These are phyloP conservation scores for Gorgonomyces haynaldii DNA, from an alignment of 192 early-diverging fungal species.

Conservation along the genomic window DNA sequence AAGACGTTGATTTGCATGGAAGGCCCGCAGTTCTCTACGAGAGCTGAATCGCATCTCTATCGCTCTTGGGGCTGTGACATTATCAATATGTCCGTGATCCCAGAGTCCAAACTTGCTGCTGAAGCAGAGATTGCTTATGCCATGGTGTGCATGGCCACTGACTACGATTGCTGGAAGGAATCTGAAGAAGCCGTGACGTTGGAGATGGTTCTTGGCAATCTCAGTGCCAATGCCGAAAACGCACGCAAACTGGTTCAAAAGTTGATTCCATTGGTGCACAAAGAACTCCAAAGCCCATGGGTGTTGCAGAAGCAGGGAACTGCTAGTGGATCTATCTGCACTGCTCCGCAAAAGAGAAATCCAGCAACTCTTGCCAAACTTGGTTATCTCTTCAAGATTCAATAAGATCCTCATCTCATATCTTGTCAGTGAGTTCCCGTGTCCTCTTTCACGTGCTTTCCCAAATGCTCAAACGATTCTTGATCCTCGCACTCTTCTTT, in stretches of 20 bases:
- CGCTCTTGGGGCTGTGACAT: constrained; percentile 82
- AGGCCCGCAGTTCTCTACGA: constrained; percentile 94
- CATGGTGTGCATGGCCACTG: constrained; percentile 98
- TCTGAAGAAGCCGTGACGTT: constrained; percentile 43
- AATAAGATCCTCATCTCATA: too few species aligned
- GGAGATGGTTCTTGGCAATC: constrained; percentile 80
- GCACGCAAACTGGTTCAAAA: constrained; percentile 68
- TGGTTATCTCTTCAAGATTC: too few species aligned
- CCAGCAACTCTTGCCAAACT: too few species aligned
- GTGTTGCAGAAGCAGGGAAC: neutral
- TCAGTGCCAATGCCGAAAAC: constrained; percentile 71
- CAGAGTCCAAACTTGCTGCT: constrained; percentile 92
- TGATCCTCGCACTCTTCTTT: too few species aligned
- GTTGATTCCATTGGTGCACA: constrained; percentile 65
- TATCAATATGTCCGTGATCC: constrained; percentile 97
- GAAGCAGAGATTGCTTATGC: constrained; percentile 99
- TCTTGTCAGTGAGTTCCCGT: too few species aligned
- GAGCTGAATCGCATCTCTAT: constrained; percentile 95
- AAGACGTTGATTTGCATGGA: constrained; percentile 85
- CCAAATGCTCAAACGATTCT: too few species aligned
- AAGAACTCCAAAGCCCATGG: constrained; percentile 34
- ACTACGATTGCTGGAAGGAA: constrained; percentile 79
- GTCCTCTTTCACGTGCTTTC: too few species aligned
- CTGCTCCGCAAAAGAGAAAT: too few species aligned
- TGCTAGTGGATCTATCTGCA: neutral